Evolutionary conservation across 345 rosid genomes (phyloP), one percentile per base, ranked within the genome.

Genomic region (Sisymbrium irio): DNA sequence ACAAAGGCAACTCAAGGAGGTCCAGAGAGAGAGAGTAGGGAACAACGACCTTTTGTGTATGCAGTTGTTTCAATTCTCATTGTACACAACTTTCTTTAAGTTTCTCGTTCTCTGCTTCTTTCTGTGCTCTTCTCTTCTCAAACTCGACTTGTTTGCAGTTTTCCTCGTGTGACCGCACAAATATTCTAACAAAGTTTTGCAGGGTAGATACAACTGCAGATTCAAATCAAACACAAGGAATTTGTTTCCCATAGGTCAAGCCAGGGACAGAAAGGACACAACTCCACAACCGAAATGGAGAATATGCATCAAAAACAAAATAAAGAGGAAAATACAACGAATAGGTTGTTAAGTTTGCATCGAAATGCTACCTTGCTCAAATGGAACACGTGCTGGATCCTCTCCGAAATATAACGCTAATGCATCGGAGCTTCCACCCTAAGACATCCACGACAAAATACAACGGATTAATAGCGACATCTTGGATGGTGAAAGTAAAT

Each of bases 371-470:
- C 95, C 97, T 89, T 91, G 95, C 78, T 91, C 95, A 51, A 91
- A 91, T 36, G 95, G 89, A 42, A 88, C 91, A 36, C 95, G 97
- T 22, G 89, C 87, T 37, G 97, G 97, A 81, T 91, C 97, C 79
- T 91, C 95, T 64, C 97, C 97, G 62, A 91, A 91, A 77, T 89
- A 91, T 71, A 83, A 86, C 35, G 92, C 87, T 82, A 89, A 85
- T 8, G 87, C 86, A 85, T 91, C 97, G 19, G 89, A 88, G 37
- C 88, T 89, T 85, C 88, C 88, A 79, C 97, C 96, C 96, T 91
- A 65, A 69, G 69, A 78, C 49, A 64, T 57, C 62, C 55, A 70
- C 56, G 59, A 69, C 27, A 69, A 46, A 2, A 71, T 2, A 28
- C 18, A 69, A 39, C 37, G 9, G 32, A 36, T 64, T 3, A 7